Conservation (phyloP, 2,329 filamentous ascomycete genomes). For the Nigrospora osmanthi region DNA sequence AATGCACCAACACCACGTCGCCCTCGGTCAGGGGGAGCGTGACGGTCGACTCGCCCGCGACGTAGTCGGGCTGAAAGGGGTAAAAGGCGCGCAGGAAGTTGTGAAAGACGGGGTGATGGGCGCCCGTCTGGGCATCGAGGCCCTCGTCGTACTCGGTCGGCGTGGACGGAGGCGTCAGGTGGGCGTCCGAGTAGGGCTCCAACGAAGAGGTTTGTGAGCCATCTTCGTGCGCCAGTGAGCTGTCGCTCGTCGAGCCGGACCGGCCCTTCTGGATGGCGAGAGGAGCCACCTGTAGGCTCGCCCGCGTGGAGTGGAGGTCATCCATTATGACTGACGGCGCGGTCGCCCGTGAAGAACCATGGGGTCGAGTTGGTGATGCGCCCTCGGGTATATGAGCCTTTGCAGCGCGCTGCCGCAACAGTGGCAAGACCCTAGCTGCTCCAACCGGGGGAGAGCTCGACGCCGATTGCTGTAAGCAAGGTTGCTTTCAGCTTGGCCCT, state of each 20-base stretch:
- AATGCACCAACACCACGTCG: constrained; percentile 89
- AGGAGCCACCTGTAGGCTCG: constrained; percentile 55
- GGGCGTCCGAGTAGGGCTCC: constrained; percentile 40
- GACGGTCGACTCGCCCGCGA: constrained; percentile 75
- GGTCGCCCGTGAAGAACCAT: background rate
- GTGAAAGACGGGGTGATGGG: constrained; percentile 65
- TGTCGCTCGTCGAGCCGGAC: constrained; percentile 17
- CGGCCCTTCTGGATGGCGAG: constrained; percentile 42
- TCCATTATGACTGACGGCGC: constrained; percentile 34
- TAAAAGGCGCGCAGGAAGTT: constrained; percentile 94
- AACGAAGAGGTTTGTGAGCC: constrained; percentile 19
- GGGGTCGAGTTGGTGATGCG: background rate
- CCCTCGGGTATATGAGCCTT: too few species aligned
- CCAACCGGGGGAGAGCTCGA: too few species aligned
- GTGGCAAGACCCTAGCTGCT: too few species aligned
- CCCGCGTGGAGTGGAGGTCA: constrained; percentile 39
- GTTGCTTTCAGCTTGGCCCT: too few species aligned
- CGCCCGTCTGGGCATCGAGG: constrained; percentile 31
- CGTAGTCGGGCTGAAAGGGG: constrained; percentile 74
- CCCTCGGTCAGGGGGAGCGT: constrained; percentile 84
- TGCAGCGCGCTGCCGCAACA: too few species aligned
- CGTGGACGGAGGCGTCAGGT: constrained; percentile 72
- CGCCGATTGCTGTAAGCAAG: too few species aligned
- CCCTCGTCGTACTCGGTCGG: constrained; percentile 62
- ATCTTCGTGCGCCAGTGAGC: constrained; percentile 13